Percentiles rank a stretch among this genome's conserved stretches.
Evolutionary conservation across 768 basidiomycete species (phyloP).

Genomic region (Cyclocybe cylindracea): DNA sequence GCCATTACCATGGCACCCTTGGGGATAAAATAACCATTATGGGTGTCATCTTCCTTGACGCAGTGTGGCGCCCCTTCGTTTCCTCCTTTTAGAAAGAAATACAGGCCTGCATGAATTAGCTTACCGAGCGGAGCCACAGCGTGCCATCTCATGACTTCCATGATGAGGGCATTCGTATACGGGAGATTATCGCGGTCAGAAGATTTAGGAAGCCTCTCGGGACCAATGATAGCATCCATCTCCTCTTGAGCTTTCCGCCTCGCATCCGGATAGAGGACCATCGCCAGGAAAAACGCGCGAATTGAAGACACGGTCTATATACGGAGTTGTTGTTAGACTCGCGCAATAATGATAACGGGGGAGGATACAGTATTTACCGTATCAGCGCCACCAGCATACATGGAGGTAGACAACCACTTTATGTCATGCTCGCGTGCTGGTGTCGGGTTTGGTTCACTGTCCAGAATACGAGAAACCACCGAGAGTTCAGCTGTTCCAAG

Average conservation of each 20-base stretch:
- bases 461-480: constrained; percentile 32
- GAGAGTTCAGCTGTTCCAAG: constrained; percentile 33
- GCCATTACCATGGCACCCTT: too few species aligned
- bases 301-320: constrained; percentile 39
- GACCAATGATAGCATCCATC: constrained; percentile 42
- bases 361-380: constrained; percentile 24
- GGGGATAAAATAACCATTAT: too few species aligned
- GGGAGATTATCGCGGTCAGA: constrained; percentile 40
- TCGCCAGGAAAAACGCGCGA: constrained; percentile 40
- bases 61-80: too few species aligned
- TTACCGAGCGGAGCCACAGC: too few species aligned
- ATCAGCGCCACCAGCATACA: constrained; percentile 51
- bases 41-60: too few species aligned
- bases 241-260: constrained; percentile 43
- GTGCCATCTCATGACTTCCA: constrained; percentile 40
- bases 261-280: constrained; percentile 38
- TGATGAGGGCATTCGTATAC: constrained; percentile 38
- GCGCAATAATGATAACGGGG: not conserved
- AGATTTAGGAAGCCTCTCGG: constrained; percentile 38
- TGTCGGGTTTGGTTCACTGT: constrained; percentile 25
- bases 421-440: constrained; percentile 36
- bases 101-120: too few species aligned
- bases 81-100: too few species aligned
- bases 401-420: constrained; percentile 46
- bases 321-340: not conserved